These are phyloP conservation scores for Aspergillus caelatus DNA, from an alignment of 2,329 filamentous ascomycete genomes.

Conservation along the genomic window DNA sequence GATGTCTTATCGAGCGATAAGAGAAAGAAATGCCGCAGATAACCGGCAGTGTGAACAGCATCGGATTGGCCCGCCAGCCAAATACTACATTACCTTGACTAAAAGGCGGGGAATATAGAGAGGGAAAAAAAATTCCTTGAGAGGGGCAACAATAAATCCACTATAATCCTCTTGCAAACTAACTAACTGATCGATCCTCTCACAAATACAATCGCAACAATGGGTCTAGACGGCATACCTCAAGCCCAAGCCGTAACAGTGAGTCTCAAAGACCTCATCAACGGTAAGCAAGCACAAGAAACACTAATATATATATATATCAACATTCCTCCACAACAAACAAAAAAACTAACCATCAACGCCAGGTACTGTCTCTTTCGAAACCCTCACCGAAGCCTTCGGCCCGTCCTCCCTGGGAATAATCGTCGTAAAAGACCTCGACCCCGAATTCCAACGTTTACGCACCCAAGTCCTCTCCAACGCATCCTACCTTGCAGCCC, in stretches of 20 bases:
- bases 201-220: slow-evolving; percentile 7
- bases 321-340: not conserved
- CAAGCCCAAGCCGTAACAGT: slow-evolving; percentile 50
- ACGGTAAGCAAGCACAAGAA: slow-evolving; percentile 37
- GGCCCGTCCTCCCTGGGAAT: slow-evolving; percentile 90
- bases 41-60: slow-evolving; percentile 5
- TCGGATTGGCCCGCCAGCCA: slow-evolving; percentile 23
- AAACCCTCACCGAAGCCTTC: slow-evolving; percentile 67
- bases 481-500: slow-evolving; percentile 83
- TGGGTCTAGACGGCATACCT: slow-evolving; percentile 25
- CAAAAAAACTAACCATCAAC: not conserved
- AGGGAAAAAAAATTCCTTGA: not conserved
- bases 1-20: slow-evolving; percentile 9
- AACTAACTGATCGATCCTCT: not conserved
- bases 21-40: slow-evolving; percentile 12
- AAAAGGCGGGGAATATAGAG: slow-evolving; percentile 28
- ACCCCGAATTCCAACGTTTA: slow-evolving; percentile 69
- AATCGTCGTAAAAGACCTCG: slow-evolving; percentile 86
- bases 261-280: slow-evolving; percentile 50
- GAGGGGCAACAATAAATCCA: not conserved
- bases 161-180: too few species aligned
- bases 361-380: slow-evolving; percentile 45
- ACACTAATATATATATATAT: not conserved
- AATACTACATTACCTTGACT: not conserved
- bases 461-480: slow-evolving; percentile 78